A percentile compares a stretch with the other conserved stretches of the same genome.
These are phyloP conservation scores for Cotoneaster glaucophyllus DNA, from an alignment of 306 rosid genomes.

Conservation along the genomic window DNA sequence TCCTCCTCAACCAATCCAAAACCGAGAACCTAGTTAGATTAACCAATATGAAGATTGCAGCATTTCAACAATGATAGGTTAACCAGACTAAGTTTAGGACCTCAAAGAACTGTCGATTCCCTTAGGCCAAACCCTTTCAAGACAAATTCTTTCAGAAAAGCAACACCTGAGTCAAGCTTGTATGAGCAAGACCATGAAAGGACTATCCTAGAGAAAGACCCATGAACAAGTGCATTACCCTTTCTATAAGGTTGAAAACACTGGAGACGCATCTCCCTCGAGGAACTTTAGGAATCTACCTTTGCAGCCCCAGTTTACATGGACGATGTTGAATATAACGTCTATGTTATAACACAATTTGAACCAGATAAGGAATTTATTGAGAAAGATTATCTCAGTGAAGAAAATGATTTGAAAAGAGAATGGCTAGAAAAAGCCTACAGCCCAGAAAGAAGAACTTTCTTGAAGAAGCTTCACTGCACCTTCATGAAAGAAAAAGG, in stretches of 20 bases:
- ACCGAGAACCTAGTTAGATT: not conserved
- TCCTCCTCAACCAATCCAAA: not conserved
- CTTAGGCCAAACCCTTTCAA: not conserved
- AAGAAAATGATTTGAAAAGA: not conserved
- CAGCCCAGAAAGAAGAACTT: not conserved
- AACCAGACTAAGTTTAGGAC: not conserved
- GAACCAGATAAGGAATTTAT: not conserved
- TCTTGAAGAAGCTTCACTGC: too few species aligned
- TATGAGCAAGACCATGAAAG: not conserved
- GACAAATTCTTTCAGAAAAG: too few species aligned
- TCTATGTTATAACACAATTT: too few species aligned
- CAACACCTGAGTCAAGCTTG: not conserved
- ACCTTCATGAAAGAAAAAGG: too few species aligned
- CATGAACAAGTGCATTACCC: too few species aligned
- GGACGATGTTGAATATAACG: not conserved
- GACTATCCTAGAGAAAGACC: not conserved
- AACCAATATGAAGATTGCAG: not conserved
- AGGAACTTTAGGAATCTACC: not conserved
- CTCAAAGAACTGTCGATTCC: not conserved
- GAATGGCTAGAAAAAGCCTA: not conserved
- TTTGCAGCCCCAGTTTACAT: too few species aligned
- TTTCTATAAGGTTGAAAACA: not conserved
- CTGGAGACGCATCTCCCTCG: not conserved
- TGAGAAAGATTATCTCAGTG: too few species aligned
- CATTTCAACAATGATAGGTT: too few species aligned